A percentile compares a stretch with the other conserved stretches of the same genome.
Evolutionary conservation across 495 filamentous ascomycete species (phyloP).

Genomic region (Glonium stellatum): DNA sequence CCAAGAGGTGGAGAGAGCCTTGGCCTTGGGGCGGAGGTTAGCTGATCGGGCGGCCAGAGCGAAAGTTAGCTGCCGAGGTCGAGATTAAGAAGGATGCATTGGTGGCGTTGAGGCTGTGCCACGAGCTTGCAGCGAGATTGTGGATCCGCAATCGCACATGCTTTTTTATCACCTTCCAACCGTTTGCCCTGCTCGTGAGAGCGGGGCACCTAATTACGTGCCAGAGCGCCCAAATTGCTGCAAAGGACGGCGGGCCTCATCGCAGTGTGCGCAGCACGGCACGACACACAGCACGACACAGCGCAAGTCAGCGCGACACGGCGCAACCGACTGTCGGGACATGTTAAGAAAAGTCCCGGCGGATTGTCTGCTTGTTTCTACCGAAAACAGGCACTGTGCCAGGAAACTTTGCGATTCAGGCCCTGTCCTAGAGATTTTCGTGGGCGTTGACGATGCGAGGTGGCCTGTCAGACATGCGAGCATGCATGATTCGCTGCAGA

Average conservation of each 20-base stretch:
- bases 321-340: background rate
- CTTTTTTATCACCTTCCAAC: background rate
- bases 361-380: background rate
- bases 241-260: no score
- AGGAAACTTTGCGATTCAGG: background rate
- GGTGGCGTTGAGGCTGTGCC: constrained; percentile 4
- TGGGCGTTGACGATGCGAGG: background rate
- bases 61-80: background rate
- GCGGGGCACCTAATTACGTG: no score
- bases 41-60: background rate
- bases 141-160: background rate
- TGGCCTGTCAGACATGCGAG: background rate
- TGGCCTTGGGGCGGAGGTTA: background rate
- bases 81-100: background rate
- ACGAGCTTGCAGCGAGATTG: background rate
- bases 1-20: background rate
- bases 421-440: background rate
- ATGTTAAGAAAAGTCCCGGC: background rate
- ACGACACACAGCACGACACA: background rate
- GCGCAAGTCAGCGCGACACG: background rate
- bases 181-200: no score
- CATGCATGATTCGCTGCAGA: background rate
- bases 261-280: background rate
- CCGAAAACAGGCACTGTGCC: background rate
- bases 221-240: no score